Base-by-base conservation (phyloP, 2,329 filamentous ascomycete species). In the Diaporthe australafricana region DNA sequence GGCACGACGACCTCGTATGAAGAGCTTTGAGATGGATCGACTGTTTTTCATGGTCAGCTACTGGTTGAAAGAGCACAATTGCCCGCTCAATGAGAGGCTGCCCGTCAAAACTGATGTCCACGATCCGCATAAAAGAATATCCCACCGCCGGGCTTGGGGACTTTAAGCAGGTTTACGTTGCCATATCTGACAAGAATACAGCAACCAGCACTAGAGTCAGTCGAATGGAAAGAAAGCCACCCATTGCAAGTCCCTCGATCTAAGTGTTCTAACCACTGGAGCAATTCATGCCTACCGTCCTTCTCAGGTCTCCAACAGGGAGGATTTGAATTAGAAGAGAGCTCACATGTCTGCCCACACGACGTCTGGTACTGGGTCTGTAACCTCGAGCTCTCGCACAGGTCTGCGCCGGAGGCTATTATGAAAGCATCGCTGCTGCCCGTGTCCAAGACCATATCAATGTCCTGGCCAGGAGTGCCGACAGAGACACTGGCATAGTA, bases 341-440 rank as follows among this genome's bases (percentile, higher is more conserved):
- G 32, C 84, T 77, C 78, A 85, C 84, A 90, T 9, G 83, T 83
- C 35, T 81, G 79, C 70, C 80, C 73, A 73, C 83, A 85, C 16
- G 75, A 76, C 71, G 77, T 78, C 14, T 81, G 81, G 70, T 82
- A 81, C 4, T 75, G 32, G 2, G 47, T 30, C 75, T 87, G 84
- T 56, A 84, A 72, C 4, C 40, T 25, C 1, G 14, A 20, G 56
- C 81, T 83, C 17, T 75, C 79, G 77, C 85, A 87, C 35, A 86
- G 80, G 75, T 82, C 78, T 20, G 82, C 81, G 32, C 77, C 60
- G 74, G 76, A 68, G 71, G 79, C 75, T 73, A 87, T 81, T 52
- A 91, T 82, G 89, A 90, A 92, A 5, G 89, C 86, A 77, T 92
- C 90, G 74, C 87, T 90, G 78, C 88, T 90, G 35, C 90, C 90